Evolutionary conservation across 2,329 filamentous ascomycete genomes (phyloP), one percentile per base, ranked within the genome.

Genomic region (Aureobasidium sp.): DNA sequence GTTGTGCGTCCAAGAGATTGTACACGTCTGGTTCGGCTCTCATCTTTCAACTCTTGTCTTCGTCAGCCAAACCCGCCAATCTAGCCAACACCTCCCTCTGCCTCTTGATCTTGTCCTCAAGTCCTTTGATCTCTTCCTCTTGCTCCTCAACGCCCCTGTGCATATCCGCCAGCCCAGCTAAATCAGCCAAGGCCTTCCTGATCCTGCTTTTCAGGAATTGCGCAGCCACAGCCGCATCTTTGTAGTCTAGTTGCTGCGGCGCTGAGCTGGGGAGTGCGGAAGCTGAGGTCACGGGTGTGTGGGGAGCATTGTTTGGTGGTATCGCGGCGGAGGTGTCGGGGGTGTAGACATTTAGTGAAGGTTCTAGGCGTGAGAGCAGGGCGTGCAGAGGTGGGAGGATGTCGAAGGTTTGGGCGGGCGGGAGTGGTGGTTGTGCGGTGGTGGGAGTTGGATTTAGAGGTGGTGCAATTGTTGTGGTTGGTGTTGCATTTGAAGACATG

Each of bases 321-420:
- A 32, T 36, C 13, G 39, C 36, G 37, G 45, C 42, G 1, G 62
- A 49, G n/a, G 55, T 54, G 36, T 59, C 50, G 13, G 53, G 32
- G 25, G 61, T 63, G 39, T 65, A 59, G 53, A 34, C 62, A 53
- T 59, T 61, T 27, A 42, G 54, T 53, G 39, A 30, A 21, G 62
- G 58, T 41, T 62, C 71, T 59, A 97, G 82, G 55, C 89, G 89
- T 66, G 85, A 80, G 64, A 97, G 85, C 67, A 96, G 84, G 63
- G 85, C 81, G 69, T 90, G 87, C 59, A 97, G 84, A 69, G 91
- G 85, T 30, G 91, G 90, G 59, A 96, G 83, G 67, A 91, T 85
- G 78, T 96, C 92, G 77, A 97, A 90, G 54, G 85, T 85, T 74
- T 92, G 87, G 32, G 92, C 89, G 54, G 89, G 83, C 64, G 94